Base-by-base conservation (phyloP, 805 yeast genomes). In the Wickerhamomyces bisporus region DNA sequence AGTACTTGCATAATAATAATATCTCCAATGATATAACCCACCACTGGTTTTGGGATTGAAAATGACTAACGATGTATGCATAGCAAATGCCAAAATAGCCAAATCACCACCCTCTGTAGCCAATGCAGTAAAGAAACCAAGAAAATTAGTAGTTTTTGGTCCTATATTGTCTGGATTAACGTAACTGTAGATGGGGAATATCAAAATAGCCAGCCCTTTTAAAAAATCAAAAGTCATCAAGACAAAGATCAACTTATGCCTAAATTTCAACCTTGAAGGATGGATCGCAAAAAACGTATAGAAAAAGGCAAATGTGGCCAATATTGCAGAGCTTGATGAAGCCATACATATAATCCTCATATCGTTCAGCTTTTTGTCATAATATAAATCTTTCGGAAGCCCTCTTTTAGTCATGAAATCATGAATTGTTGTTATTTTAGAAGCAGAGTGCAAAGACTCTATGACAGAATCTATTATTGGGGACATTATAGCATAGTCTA, bases 61-160 rank as follows among this genome's bases (percentile, higher is more conserved):
- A 5, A 88, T 81, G 23, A 86, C 62, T 30, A 87, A 54, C 20
- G 78, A 86, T 9, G 91, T 82, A 60, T 88, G 96, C 13, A 87
- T 61, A 2, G 96, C 95, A 61, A 88, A 83, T 26, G 81, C 71
- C 24, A 86, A 64, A 36, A 87, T 88, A 14, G 93, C 88, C 26
- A 86, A 54, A 60, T 88, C 97, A 2, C 89, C 87, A 16, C 95
- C 95, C 59, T 86, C 94, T 12, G 84, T 81, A 17, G 86, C 71
- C 28, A 79, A 69, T 3, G 89, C 85, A 1, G 95, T 83, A 59
- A 86, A 79, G 67, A 84, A 87, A 2, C 95, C 96, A 2, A 55
- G 32, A 27, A 48, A 53, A 25, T 55, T 35, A 10, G 43, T 34
- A 0, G 48, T 43, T 14, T 38, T 42, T 3, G 18, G 32, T 14